Evolutionary conservation across 345 rosid species (phyloP).

Genomic region (Gynandropsis gynandra): DNA sequence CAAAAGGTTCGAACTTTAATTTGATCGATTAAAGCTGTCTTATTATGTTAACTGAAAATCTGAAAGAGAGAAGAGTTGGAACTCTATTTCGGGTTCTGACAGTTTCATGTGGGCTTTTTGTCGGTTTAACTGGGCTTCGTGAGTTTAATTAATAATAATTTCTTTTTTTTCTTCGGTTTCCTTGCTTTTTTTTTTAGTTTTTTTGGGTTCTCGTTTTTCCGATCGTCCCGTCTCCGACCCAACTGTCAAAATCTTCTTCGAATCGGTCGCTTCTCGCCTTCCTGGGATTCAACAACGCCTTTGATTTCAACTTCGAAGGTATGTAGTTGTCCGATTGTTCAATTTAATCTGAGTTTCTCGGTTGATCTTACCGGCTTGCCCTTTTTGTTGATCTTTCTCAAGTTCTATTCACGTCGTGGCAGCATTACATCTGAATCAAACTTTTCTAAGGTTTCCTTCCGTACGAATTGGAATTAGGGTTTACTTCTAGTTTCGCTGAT

Average conservation of each 20-base stretch:
- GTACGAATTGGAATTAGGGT: slow-evolving; percentile 12
- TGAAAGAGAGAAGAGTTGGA: too few relatives aligned
- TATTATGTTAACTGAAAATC: too few relatives aligned
- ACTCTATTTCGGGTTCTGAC: not conserved
- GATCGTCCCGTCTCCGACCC: slow-evolving; percentile 19
- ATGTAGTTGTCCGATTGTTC: not conserved
- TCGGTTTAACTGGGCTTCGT: not conserved
- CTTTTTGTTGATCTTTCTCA: slow-evolving; percentile 1
- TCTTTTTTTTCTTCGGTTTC: not conserved
- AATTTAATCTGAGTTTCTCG: slow-evolving; percentile 7
- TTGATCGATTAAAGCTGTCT: not conserved
- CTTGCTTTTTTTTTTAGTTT: not conserved
- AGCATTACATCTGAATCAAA: slow-evolving; percentile 11
- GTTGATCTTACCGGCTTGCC: not conserved
- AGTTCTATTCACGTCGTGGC: slow-evolving; percentile 10
- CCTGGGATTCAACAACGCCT: slow-evolving; percentile 1
- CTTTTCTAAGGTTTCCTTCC: not conserved
- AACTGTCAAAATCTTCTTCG: slow-evolving; percentile 24
- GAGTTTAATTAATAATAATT: too few relatives aligned
- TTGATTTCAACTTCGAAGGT: slow-evolving; percentile 19
- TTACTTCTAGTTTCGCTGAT: not conserved
- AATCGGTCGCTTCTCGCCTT: slow-evolving; percentile 19
- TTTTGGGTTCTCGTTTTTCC: not conserved
- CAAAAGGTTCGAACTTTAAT: not conserved
- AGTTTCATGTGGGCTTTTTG: slow-evolving; percentile 18